Base-by-base conservation (phyloP, 139 green algal species). In the Chlorella sorokiniana region DNA sequence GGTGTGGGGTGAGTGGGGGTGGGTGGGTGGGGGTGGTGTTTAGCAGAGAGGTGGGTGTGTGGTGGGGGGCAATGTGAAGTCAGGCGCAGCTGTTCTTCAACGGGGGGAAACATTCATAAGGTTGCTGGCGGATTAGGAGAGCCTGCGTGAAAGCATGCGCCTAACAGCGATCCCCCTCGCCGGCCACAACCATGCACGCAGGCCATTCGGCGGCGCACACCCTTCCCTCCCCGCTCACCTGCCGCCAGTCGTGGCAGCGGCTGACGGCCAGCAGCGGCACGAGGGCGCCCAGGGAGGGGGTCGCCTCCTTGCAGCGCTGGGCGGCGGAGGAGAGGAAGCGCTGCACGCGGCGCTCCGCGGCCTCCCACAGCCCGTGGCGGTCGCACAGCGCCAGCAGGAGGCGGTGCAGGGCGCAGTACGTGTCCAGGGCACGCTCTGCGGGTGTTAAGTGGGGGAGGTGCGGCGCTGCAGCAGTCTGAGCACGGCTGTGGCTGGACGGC, bases 301-400 rank as follows among this genome's bases (percentile, higher is more conserved):
- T 68, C 56, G 62, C 40, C 20, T 31, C 16, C 76, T 86, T 86
- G 4, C 41, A n/a, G 3, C 76, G 75, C 38, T 75, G 27, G 11
- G 29, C 59, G 29, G 41, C 52, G 2, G 44, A 54, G 20, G 52
- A 48, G 41, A 83, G 54, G 69, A 86, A 86, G 20, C 48, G 45
- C 4, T 78, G 74, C 56, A 86, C 64, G 16, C 75, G 67, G 11
- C 62, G 35, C 29, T 65, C 72, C 5, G 77, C 76, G 1, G n/a
- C 3, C 7, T 69, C 74, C 82, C 82, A 86, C 51, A 86, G 56
- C 10, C 11, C 33, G 72, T 74, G 78, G 31, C 76, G 76, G 62
- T 86, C 82, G 37, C 67, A 83, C 20, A 86, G 40, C 2, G 82
- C 82, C 44, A 86, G 75, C 59, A 86, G 76, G 52, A 86, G 59